These are phyloP conservation scores for Apiotrichum montevideense DNA, from an alignment of 1,284 basidiomycete genomes.

Conservation along the genomic window DNA sequence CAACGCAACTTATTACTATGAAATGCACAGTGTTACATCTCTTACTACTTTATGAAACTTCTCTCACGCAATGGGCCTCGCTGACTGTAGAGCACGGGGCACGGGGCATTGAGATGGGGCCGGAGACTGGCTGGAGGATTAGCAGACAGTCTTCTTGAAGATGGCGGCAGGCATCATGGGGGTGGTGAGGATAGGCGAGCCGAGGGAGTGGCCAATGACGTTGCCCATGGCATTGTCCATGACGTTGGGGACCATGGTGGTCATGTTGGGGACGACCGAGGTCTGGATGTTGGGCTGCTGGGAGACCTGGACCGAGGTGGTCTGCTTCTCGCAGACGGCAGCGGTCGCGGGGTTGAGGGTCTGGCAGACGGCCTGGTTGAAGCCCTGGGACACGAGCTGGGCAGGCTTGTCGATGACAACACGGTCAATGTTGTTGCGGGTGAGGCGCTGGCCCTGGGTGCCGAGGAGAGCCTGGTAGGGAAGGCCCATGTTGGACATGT, in stretches of 20 bases:
- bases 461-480: not conserved
- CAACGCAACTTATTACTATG: no score
- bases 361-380: constrained; percentile 1
- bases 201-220: no score
- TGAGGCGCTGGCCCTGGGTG: not conserved
- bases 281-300: not conserved
- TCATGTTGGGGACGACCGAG: no score
- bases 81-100: no score
- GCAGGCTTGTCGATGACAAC: not conserved
- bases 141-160: constrained; percentile 1
- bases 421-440: not conserved
- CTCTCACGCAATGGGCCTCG: no score
- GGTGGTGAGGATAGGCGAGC: not conserved
- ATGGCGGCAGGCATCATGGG: not conserved
- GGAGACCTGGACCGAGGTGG: not conserved
- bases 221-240: no score
- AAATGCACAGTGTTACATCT: no score
- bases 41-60: no score
- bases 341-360: not conserved
- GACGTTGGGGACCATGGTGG: no score
- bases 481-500: not conserved
- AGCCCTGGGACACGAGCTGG: not conserved
- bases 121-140: not conserved
- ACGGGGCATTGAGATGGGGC: no score
- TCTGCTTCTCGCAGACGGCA: not conserved